Evolutionary conservation across 228 moss, liverwort and hornwort species (phyloP).

Genomic region (Sphagnum magellanicum): DNA sequence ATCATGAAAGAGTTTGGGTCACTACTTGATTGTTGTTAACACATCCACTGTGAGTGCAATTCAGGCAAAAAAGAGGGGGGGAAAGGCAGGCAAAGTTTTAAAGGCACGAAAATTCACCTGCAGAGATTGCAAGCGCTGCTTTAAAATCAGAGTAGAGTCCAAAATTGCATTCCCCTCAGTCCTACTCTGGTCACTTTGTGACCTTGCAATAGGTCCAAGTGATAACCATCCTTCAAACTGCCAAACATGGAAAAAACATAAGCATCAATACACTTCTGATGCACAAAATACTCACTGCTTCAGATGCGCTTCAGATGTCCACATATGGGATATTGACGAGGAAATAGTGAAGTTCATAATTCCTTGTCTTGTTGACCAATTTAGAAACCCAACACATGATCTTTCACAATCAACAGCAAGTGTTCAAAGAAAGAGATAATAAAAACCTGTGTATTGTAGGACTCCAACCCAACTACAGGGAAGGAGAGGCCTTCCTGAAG

Average conservation of each 20-base stretch:
- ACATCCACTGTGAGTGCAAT: neutral
- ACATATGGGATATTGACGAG: too few relatives aligned
- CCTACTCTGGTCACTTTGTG: conserved; percentile 8
- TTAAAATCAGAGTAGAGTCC: conserved; percentile 18
- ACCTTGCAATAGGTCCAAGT: conserved; percentile 10
- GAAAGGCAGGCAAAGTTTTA: neutral
- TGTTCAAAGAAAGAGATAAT: neutral
- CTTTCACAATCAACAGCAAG: neutral
- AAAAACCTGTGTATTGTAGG: conserved; percentile 47
- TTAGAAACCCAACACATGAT: too few relatives aligned
- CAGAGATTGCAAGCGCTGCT: conserved; percentile 30
- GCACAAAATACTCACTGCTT: neutral
- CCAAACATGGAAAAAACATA: neutral
- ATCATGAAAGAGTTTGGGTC: neutral
- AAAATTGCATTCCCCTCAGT: conserved; percentile 9
- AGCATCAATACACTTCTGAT: neutral
- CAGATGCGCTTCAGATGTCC: too few relatives aligned
- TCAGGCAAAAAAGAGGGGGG: neutral
- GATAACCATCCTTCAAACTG: conserved; percentile 51
- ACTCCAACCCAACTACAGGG: conserved; percentile 54
- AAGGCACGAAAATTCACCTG: conserved; percentile 3
- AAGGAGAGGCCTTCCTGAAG: conserved; percentile 18
- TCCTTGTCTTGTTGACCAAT: too few relatives aligned
- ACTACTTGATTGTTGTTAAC: too few relatives aligned
- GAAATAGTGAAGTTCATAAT: too few relatives aligned